Evolutionary conservation across 306 rosid genomes (phyloP).

Genomic region (Cucurbita maxima): DNA sequence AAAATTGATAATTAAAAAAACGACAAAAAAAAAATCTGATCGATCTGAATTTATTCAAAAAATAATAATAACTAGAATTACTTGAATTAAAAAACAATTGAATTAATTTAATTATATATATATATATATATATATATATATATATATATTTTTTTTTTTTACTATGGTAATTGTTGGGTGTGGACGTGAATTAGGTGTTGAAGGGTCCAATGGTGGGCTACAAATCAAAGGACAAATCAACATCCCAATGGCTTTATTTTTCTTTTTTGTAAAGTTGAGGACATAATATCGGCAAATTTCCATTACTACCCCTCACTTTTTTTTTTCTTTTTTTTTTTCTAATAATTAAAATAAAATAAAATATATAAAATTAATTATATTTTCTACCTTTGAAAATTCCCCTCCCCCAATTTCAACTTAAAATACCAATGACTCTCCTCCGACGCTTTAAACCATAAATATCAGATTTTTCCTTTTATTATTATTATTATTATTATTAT

Average conservation of each 20-base stretch:
- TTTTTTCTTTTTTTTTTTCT: too few species aligned
- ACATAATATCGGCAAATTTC: background rate
- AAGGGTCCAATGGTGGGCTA: background rate
- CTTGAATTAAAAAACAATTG: background rate
- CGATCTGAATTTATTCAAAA: too few species aligned
- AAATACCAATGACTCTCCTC: background rate
- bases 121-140: too few species aligned
- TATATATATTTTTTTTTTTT: background rate
- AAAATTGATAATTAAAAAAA: too few species aligned
- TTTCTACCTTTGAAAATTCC: background rate
- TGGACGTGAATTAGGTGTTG: background rate
- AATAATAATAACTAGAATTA: background rate
- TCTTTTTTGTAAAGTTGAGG: background rate
- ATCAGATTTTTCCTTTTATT: background rate
- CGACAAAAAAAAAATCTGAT: too few species aligned
- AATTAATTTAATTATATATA: background rate
- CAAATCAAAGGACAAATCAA: background rate
- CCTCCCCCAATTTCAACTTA: background rate
- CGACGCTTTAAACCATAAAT: background rate
- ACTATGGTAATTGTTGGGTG: background rate
- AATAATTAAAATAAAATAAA: background rate
- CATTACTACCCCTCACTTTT: background rate
- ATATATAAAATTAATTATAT: background rate
- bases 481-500: too few species aligned
- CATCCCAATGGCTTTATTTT: background rate